Conservation (phyloP, 2,329 filamentous ascomycete genomes). For the Echinosphaeria canescens region DNA sequence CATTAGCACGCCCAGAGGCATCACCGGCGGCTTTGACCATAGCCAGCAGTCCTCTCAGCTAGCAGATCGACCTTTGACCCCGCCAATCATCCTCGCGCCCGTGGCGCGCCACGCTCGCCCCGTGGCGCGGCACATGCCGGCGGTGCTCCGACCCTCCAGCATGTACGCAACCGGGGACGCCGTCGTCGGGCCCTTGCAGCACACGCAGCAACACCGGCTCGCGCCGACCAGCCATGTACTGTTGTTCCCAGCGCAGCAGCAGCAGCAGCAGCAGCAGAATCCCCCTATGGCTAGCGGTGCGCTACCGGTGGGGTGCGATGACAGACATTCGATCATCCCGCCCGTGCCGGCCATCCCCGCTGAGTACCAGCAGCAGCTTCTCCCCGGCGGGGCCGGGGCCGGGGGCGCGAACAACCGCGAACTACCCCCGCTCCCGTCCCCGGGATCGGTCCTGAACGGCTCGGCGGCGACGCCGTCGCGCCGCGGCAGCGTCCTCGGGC, state of each 20-base stretch:
- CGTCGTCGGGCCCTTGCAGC: too few species aligned
- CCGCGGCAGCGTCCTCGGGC: slow-evolving; percentile 18
- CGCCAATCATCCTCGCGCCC: slow-evolving; percentile 27
- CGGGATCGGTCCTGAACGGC: too few species aligned
- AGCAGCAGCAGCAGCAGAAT: too few species aligned
- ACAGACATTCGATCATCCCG: too few species aligned
- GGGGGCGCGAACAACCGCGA: slow-evolving; percentile 6
- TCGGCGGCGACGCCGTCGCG: slow-evolving; percentile 13
- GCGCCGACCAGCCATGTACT: too few species aligned
- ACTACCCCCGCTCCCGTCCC: slow-evolving; percentile 1
- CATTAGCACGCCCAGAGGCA: slow-evolving; percentile 35
- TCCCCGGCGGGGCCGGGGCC: slow-evolving; percentile 17
- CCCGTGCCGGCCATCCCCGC: too few species aligned
- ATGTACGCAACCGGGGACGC: too few species aligned
- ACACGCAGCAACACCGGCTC: too few species aligned
- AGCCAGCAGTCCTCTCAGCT: slow-evolving; percentile 14
- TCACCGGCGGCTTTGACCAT: slow-evolving; percentile 27
- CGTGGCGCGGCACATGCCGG: slow-evolving; percentile 10
- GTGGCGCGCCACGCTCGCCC: slow-evolving; percentile 26
- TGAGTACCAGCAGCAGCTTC: slow-evolving; percentile 31
- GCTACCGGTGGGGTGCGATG: too few species aligned
- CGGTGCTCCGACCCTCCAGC: slow-evolving; percentile 18
- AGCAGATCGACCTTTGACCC: slow-evolving; percentile 10
- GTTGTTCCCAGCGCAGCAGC: too few species aligned
- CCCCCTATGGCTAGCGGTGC: too few species aligned